These are phyloP conservation scores for Trichoderma atroviride DNA, from an alignment of 2,329 filamentous ascomycete genomes.

Conservation along the genomic window DNA sequence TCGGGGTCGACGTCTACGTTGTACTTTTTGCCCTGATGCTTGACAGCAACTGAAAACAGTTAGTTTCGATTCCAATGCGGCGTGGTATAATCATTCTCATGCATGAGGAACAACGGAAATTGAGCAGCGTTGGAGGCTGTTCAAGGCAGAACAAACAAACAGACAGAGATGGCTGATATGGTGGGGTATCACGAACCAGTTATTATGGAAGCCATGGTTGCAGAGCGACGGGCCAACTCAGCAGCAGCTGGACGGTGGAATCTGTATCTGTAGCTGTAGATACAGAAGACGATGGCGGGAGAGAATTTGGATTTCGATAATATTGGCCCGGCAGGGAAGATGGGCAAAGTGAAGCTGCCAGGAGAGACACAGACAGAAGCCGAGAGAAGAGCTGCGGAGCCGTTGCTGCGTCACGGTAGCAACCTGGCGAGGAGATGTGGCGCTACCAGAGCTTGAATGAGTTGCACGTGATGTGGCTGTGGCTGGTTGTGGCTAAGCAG, in stretches of 20 bases:
- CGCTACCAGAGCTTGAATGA: background rate
- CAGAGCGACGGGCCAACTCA: conserved; percentile 6
- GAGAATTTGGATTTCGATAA: background rate
- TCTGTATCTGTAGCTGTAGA: conserved; percentile 26
- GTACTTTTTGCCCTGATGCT: conserved; percentile 94
- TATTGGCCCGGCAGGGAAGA: background rate
- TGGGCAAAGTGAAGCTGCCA: background rate
- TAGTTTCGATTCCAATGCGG: background rate
- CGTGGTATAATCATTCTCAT: background rate
- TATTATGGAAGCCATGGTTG: conserved; percentile 59
- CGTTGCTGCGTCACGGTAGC: conserved; percentile 37
- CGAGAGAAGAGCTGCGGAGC: conserved; percentile 8
- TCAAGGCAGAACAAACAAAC: conserved; percentile 15
- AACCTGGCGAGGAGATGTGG: conserved; percentile 33
- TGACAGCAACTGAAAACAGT: conserved; percentile 72
- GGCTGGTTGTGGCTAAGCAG: background rate
- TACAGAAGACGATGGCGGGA: background rate
- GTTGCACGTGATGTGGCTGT: background rate
- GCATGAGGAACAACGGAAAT: background rate
- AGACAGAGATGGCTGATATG: background rate
- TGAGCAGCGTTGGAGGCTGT: background rate
- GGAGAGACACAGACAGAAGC: conserved; percentile 23
- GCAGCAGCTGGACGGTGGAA: conserved; percentile 14
- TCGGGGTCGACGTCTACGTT: conserved; percentile 87
- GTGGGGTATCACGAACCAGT: conserved; percentile 48